These are phyloP conservation scores for Penicillium palitans DNA, from an alignment of 2,329 filamentous ascomycete genomes.

Conservation along the genomic window DNA sequence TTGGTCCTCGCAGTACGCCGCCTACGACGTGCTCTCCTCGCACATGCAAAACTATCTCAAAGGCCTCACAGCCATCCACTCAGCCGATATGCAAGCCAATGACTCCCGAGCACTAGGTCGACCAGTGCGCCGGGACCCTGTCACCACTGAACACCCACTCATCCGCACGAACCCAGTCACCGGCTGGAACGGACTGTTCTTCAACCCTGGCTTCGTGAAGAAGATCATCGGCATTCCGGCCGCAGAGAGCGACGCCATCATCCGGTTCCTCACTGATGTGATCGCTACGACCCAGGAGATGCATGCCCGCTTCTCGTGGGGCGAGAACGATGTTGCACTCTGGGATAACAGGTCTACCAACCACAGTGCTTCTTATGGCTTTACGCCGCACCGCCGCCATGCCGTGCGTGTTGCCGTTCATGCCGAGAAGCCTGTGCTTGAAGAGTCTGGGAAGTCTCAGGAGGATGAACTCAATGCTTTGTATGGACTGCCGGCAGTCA, in stretches of 20 bases:
- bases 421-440: constrained; percentile 50
- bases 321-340: constrained; percentile 64
- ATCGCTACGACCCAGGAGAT: constrained; percentile 64
- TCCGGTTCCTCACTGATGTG: constrained; percentile 55
- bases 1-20: constrained; percentile 60
- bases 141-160: constrained; percentile 58
- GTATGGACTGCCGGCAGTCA: constrained; percentile 52
- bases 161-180: constrained; percentile 62
- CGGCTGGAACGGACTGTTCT: constrained; percentile 62
- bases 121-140: constrained; percentile 53
- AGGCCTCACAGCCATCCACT: constrained; percentile 57
- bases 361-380: constrained; percentile 58
- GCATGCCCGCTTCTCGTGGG: constrained; percentile 67
- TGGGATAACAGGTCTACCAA: constrained; percentile 66
- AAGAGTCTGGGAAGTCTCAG: constrained; percentile 51
- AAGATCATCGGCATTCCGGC: constrained; percentile 61
- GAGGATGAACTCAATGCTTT: constrained; percentile 54
- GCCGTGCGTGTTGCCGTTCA: constrained; percentile 52
- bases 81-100: constrained; percentile 55
- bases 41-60: constrained; percentile 61
- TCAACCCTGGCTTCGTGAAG: constrained; percentile 60
- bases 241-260: constrained; percentile 55
- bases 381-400: constrained; percentile 58
- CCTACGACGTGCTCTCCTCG: constrained; percentile 57
- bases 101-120: constrained; percentile 53